Conservation (phyloP, 345 rosid species). For the Salix suchowensis region DNA sequence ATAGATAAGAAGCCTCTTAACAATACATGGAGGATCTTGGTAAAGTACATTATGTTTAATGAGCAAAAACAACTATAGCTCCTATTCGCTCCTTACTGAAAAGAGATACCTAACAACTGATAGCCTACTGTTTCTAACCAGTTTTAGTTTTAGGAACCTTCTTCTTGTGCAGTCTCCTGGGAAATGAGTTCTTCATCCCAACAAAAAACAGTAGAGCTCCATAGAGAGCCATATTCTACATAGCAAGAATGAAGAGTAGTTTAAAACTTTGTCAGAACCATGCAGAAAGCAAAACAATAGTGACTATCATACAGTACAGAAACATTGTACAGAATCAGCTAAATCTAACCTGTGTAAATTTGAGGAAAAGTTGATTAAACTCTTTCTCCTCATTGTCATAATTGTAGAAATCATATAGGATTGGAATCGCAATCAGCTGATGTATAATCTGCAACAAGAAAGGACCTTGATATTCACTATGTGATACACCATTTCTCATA, state of each 20-base stretch:
- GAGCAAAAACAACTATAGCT: neutral
- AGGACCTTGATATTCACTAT: neutral
- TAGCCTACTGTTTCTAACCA: conserved; percentile 1
- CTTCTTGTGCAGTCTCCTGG: conserved; percentile 19
- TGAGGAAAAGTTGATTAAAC: conserved; percentile 13
- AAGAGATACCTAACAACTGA: neutral
- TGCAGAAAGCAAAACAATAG: neutral
- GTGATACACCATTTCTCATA: neutral
- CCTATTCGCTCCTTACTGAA: neutral
- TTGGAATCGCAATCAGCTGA: conserved; percentile 8
- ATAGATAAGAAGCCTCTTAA: neutral
- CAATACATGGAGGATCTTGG: neutral
- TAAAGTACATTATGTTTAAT: neutral
- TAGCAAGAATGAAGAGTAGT: neutral
- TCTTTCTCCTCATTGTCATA: conserved; percentile 8
- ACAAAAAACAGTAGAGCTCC: conserved; percentile 23
- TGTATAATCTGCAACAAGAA: conserved; percentile 12
- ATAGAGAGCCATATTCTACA: conserved; percentile 19
- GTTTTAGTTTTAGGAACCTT: conserved; percentile 15
- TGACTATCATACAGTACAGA: neutral
- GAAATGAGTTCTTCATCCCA: conserved; percentile 22
- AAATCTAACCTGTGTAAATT: conserved; percentile 17
- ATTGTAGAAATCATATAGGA: conserved; percentile 27
- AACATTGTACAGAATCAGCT: neutral
- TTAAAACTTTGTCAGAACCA: neutral